phyloP scores from a whole-genome alignment of 495 filamentous ascomycete genomes.

The Staphylotrichum longicolle region DNA sequence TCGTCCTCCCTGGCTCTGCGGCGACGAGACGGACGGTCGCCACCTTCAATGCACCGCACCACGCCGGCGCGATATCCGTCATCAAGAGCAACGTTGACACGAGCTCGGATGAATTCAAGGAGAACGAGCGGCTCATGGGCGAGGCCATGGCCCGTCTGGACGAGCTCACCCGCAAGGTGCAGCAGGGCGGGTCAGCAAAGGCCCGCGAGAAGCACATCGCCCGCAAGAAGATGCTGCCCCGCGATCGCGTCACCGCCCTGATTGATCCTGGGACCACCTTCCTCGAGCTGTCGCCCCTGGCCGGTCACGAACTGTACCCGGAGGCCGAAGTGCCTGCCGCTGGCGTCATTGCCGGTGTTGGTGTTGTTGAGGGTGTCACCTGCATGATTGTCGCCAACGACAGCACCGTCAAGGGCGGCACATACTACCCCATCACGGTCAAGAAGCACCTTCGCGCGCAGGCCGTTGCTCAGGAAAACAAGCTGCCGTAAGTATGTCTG shows the following conservation, averaged over 20 bases:
- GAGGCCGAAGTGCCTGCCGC: slow-evolving; percentile 70
- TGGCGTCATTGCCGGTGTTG: slow-evolving; percentile 91
- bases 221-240: slow-evolving; percentile 89
- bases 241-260: slow-evolving; percentile 84
- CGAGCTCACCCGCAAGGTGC: slow-evolving; percentile 65
- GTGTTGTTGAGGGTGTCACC: slow-evolving; percentile 82
- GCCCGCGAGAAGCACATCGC: slow-evolving; percentile 85
- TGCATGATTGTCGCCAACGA: slow-evolving; percentile 98
- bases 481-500: slow-evolving; percentile 48
- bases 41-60: slow-evolving; percentile 64
- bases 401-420: slow-evolving; percentile 97
- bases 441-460: slow-evolving; percentile 97
- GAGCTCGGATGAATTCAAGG: slow-evolving; percentile 70
- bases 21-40: slow-evolving; percentile 44
- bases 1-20: slow-evolving; percentile 6
- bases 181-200: slow-evolving; percentile 75
- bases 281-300: slow-evolving; percentile 83
- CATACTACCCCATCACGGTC: slow-evolving; percentile 96
- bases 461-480: slow-evolving; percentile 85
- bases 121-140: slow-evolving; percentile 78
- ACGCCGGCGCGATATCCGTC: slow-evolving; percentile 72
- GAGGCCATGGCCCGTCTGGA: slow-evolving; percentile 65
- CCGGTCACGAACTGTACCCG: slow-evolving; percentile 81
- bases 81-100: slow-evolving; percentile 75
- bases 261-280: slow-evolving; percentile 89